Conservation (phyloP, 331 rosid species). For the Arachis monticola region DNA sequence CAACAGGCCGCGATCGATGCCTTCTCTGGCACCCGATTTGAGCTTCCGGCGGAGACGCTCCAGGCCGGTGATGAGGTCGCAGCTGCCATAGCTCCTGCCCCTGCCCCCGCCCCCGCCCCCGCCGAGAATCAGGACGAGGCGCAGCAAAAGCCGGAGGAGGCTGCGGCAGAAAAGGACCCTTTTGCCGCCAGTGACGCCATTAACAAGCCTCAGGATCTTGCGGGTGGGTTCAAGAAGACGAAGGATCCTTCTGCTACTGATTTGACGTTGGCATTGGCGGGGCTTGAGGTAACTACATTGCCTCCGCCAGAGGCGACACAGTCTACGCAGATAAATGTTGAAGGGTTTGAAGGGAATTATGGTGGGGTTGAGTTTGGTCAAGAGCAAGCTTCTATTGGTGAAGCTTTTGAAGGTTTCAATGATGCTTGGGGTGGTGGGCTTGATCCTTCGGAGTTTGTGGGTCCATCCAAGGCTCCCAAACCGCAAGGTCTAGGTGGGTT, state of each 20-base stretch:
- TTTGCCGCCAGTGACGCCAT: conserved; percentile 95
- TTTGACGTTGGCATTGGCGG: conserved; percentile 74
- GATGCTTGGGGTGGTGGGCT: conserved; percentile 99
- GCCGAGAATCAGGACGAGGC: conserved; percentile 63
- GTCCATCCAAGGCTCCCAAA: conserved; percentile 58
- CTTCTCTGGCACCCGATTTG: conserved; percentile 60
- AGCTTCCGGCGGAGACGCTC: conserved; percentile 82
- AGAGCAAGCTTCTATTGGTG: conserved; percentile 79
- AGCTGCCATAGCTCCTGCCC: conserved; percentile 63
- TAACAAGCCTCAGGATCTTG: conserved; percentile 78
- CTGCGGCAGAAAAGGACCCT: conserved; percentile 73
- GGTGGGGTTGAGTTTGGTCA: conserved; percentile 91
- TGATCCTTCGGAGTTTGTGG: conserved; percentile 91
- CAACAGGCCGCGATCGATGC: conserved; percentile 68
- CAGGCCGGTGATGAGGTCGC: conserved; percentile 86
- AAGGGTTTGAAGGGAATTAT: conserved; percentile 96
- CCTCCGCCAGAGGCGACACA: conserved; percentile 97
- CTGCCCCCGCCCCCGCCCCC: neutral
- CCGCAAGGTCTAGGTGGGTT: conserved; percentile 94
- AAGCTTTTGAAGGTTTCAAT: conserved; percentile 87
- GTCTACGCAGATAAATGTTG: conserved; percentile 85
- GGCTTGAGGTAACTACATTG: conserved; percentile 87
- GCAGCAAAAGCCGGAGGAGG: conserved; percentile 61
- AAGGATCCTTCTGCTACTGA: conserved; percentile 80
- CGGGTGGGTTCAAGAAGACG: conserved; percentile 81